Evolutionary conservation across 495 filamentous ascomycete genomes (phyloP).

Genomic region (Podospora sp.): DNA sequence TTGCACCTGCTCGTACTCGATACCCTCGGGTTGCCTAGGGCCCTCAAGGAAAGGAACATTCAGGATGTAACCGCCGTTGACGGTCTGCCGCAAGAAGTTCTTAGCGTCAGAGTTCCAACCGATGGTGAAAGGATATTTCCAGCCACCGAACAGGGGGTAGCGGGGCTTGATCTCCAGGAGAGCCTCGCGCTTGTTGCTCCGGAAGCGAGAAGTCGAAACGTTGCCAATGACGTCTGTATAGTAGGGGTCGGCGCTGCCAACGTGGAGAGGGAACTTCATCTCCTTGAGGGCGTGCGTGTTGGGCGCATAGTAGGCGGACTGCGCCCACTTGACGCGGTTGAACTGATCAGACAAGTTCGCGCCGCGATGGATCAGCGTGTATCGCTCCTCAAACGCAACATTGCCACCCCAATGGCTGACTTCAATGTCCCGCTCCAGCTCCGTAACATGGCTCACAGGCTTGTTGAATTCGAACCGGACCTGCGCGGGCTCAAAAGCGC

Average conservation of each 20-base stretch:
- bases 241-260: slow-evolving; percentile 81
- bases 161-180: slow-evolving; percentile 86
- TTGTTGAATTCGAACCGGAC: slow-evolving; percentile 96
- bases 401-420: slow-evolving; percentile 98
- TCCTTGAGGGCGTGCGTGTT: slow-evolving; percentile 77
- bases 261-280: slow-evolving; percentile 74
- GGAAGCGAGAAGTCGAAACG: slow-evolving; percentile 89
- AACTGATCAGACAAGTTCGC: slow-evolving; percentile 84
- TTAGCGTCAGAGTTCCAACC: slow-evolving; percentile 89
- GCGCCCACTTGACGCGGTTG: slow-evolving; percentile 81
- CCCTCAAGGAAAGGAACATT: slow-evolving; percentile 97
- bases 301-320: slow-evolving; percentile 73
- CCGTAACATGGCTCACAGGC: slow-evolving; percentile 74
- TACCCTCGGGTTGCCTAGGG: slow-evolving; percentile 77
- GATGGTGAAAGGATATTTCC: slow-evolving; percentile 95
- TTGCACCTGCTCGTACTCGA: slow-evolving; percentile 80
- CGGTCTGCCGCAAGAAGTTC: slow-evolving; percentile 68
- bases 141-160: slow-evolving; percentile 92
- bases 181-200: slow-evolving; percentile 75
- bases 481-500: slow-evolving; percentile 67
- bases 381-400: slow-evolving; percentile 89
- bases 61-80: slow-evolving; percentile 72
- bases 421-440: slow-evolving; percentile 86
- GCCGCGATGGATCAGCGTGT: slow-evolving; percentile 82
- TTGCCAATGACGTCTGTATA: slow-evolving; percentile 98